Evolutionary conservation across 2,329 filamentous ascomycete species (phyloP).

Genomic region (Chrysoporthe cubensis): DNA sequence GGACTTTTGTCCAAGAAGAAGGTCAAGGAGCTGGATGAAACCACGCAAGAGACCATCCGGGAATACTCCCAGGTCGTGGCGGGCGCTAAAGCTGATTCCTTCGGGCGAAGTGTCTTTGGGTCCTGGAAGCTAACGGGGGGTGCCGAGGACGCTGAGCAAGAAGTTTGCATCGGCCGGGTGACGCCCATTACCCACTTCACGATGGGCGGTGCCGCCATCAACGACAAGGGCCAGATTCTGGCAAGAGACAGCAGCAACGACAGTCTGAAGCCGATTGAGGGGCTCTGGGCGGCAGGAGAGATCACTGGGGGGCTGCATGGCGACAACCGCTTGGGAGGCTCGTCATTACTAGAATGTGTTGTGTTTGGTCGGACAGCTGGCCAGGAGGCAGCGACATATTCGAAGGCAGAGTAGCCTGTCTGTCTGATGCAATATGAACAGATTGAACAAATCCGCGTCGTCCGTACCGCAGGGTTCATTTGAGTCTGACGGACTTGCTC

Average conservation of each 20-base stretch:
- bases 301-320: constrained; percentile 73
- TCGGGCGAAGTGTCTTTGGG: constrained; percentile 57
- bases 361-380: constrained; percentile 68
- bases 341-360: constrained; percentile 95
- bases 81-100: constrained; percentile 44
- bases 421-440: neutral
- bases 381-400: constrained; percentile 43
- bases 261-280: constrained; percentile 50
- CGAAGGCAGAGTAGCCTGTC: neutral
- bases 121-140: constrained; percentile 54
- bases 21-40: constrained; percentile 51
- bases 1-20: constrained; percentile 61
- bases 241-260: constrained; percentile 39
- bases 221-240: constrained; percentile 56
- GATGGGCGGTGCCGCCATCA: constrained; percentile 66
- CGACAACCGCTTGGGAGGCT: constrained; percentile 96
- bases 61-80: constrained; percentile 52
- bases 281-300: constrained; percentile 67
- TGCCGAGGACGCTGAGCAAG: constrained; percentile 51
- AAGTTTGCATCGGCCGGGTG: constrained; percentile 61
- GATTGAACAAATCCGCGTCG: too few relatives aligned
- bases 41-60: constrained; percentile 48
- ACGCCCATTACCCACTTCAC: constrained; percentile 70
- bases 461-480: too few relatives aligned
- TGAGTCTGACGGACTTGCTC: too few relatives aligned